Percentiles rank a stretch among this genome's conserved stretches.
These are phyloP conservation scores for Casuarina glauca DNA, from an alignment of 306 rosid genomes.

Conservation along the genomic window DNA sequence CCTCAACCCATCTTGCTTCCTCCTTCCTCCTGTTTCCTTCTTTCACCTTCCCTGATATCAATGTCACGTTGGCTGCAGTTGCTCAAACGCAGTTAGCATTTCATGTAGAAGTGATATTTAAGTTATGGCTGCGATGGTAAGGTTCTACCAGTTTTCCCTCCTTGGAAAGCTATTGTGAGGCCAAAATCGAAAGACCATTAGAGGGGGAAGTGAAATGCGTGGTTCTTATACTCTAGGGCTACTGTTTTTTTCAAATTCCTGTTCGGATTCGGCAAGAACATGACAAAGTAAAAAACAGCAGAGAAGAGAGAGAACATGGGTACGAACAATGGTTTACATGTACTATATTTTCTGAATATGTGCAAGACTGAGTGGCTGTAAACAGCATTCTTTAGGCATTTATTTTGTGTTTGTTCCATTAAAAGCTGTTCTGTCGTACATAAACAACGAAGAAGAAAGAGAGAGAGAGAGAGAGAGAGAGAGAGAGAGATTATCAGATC, in stretches of 20 bases:
- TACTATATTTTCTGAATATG: not conserved
- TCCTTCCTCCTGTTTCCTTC: not conserved
- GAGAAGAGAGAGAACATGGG: not conserved
- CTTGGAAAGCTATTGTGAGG: not conserved
- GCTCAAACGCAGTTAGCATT: not conserved
- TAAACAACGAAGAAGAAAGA: not conserved
- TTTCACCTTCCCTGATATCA: not conserved
- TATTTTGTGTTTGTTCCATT: not conserved
- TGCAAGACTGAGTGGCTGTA: not conserved
- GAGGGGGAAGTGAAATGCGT: not conserved
- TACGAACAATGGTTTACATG: not conserved
- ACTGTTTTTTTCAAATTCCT: not conserved
- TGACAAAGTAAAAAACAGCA: not conserved
- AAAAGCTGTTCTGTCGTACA: not conserved
- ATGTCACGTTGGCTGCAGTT: not conserved
- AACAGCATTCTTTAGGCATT: not conserved
- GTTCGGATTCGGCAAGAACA: not conserved
- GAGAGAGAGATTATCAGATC: slow-evolving; percentile 25
- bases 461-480: slow-evolving; percentile 3
- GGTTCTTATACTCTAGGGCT: not conserved
- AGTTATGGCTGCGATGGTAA: not conserved
- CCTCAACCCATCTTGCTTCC: not conserved
- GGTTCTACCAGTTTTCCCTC: not conserved
- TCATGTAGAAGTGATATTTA: not conserved
- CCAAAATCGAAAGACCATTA: not conserved